Conservation (phyloP, 306 rosid species). For the Acacia acuminata region DNA sequence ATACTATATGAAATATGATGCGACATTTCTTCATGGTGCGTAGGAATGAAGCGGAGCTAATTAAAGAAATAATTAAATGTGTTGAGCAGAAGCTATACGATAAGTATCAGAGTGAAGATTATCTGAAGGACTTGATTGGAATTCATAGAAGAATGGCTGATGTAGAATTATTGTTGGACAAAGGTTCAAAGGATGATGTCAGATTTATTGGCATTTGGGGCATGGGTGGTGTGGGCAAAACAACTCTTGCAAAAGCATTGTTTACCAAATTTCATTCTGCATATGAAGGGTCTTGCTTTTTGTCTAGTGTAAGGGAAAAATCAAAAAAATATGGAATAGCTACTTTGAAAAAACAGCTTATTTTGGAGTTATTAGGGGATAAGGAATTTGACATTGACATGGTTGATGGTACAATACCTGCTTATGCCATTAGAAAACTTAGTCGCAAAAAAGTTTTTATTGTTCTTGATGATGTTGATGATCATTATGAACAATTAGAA, state of each 20-base stretch:
- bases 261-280: background rate
- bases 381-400: background rate
- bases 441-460: no score
- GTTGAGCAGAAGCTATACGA: background rate
- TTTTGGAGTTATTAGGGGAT: background rate
- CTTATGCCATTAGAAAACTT: no score
- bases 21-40: background rate
- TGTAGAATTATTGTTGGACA: constrained; percentile 14
- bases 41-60: background rate
- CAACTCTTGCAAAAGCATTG: constrained; percentile 26
- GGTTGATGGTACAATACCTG: no score
- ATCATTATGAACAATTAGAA: no score
- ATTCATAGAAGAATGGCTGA: constrained; percentile 12
- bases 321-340: background rate
- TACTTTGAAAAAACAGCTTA: constrained; percentile 6
- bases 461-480: no score
- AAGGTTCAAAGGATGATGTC: background rate
- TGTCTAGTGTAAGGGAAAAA: constrained; percentile 6
- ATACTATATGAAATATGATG: no score
- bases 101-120: background rate
- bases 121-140: constrained; percentile 14
- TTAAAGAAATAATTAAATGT: background rate
- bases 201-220: constrained; percentile 35
- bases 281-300: constrained; percentile 20
- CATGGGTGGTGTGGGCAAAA: constrained; percentile 24